Conservation (phyloP, 2,329 filamentous ascomycete genomes). For the Taxawa tesnikishii region DNA sequence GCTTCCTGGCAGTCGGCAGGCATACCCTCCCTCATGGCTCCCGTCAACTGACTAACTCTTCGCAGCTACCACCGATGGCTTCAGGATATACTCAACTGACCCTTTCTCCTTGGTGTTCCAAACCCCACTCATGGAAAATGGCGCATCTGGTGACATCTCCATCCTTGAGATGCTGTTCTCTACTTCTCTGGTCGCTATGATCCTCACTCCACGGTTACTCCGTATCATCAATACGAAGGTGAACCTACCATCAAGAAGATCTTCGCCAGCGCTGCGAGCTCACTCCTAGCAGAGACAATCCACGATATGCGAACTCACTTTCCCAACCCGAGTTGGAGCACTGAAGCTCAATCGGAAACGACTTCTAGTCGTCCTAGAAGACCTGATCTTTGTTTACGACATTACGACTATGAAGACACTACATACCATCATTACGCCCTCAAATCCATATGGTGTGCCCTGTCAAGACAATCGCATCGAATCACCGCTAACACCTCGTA, state of each 20-base stretch:
- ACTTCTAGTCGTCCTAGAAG: slow-evolving; percentile 83
- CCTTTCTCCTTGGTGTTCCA: slow-evolving; percentile 93
- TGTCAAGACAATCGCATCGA: too few species aligned
- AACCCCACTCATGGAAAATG: slow-evolving; percentile 53
- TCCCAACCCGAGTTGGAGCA: slow-evolving; percentile 89
- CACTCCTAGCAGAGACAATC: slow-evolving; percentile 61
- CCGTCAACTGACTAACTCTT: slow-evolving; percentile 2
- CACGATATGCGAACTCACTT: slow-evolving; percentile 96
- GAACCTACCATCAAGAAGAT: too few species aligned
- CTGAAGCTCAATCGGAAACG: slow-evolving; percentile 91
- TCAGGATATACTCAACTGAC: slow-evolving; percentile 93
- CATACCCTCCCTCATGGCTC: slow-evolving; percentile 1
- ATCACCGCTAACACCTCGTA: slow-evolving; percentile 17
- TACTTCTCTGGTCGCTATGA: slow-evolving; percentile 86
- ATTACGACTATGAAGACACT: slow-evolving; percentile 97
- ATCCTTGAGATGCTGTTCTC: slow-evolving; percentile 99
- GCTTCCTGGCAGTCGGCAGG: slow-evolving; percentile 86
- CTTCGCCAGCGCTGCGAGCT: slow-evolving; percentile 4
- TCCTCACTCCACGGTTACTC: slow-evolving; percentile 79
- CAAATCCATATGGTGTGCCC: slow-evolving; percentile 63
- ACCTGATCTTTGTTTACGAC: slow-evolving; percentile 96
- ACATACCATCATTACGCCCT: slow-evolving; percentile 84
- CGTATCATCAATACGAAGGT: slow-evolving; percentile 98
- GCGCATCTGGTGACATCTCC: slow-evolving; percentile 61
- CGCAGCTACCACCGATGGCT: slow-evolving; percentile 78